Base-by-base conservation (phyloP, 2,329 filamentous ascomycete species). In the Fusarium sublunatum region DNA sequence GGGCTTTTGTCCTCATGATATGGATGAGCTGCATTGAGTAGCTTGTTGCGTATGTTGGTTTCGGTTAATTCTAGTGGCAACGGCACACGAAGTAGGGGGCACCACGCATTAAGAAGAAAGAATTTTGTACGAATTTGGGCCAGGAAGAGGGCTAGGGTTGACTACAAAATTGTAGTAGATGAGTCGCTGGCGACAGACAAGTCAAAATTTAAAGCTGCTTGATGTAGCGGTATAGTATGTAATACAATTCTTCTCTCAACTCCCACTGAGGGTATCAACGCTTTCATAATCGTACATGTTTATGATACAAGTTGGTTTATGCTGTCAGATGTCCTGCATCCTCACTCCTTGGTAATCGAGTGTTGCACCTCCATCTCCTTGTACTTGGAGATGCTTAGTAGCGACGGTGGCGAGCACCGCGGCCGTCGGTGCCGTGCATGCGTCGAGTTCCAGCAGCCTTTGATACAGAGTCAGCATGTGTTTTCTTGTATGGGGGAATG, bases 351-450 rank as follows among this genome's bases (percentile, higher is more conserved):
- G 4, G 38, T 9, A n/a, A 28, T 15, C 19, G n/a, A n/a, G 25
- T 25, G 13, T n/a, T 38, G 35, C 19, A 40, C 40, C 29, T 26
- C 12, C 3, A n/a, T 19, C 22, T 6, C 3, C n/a, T 19, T 12
- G 8, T 15, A 39, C 9, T 25, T 11, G 26, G 7, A n/a, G 28
- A n/a, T 36, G 11, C 7, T 43, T 62, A 65, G 46, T 61, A 68
- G 42, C 64, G 70, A 47, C 53, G 63, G 45, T 73, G 79, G 58
- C 72, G 82, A 53, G 78, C 81, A 55, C 86, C 86, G 34, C 88
- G 85, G 3, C 89, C 89, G 74, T 92, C 90, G 42, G 89, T 92
- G 36, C 90, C 89, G 67, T 86, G 85, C 88, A 91, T 91, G 52
- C 90, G 83, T 58, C 89, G 83, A 45, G 89, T 90, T 26, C 90